Evolutionary conservation across 192 early-diverging fungal genomes (phyloP), one percentile per base, ranked within the genome.

Genomic region (Powellomyces hirtus): DNA sequence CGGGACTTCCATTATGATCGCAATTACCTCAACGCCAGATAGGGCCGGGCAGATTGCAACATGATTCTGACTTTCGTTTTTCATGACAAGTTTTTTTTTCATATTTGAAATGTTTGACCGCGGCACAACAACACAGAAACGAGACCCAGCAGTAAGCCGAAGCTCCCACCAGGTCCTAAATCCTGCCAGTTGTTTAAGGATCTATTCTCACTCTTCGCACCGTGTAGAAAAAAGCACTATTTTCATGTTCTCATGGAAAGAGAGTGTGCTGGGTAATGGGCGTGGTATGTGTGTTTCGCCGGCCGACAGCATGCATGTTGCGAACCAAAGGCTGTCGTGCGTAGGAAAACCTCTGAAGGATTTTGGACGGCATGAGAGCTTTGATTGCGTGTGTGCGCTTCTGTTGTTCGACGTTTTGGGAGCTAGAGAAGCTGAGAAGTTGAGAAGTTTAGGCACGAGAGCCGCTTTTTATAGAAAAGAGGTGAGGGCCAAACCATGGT

Each of bases 151-250:
- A 14, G 14, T 5, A 14, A 49, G n/a, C n/a, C n/a, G n/a, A n/a
- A n/a, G n/a, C n/a, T n/a, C n/a, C n/a, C n/a, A n/a, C n/a, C n/a
- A n/a, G n/a, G n/a, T n/a, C n/a, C n/a, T n/a, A 49, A 2, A 24
- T 24, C 46, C n/a, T 24, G 46, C 5, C 46, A 18, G n/a, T 24
- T 49, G n/a, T 18, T 49, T 49, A 6, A 7, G 26, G 46, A 49
- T 18, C n/a, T 49, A 18, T 5, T 16, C 5, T 49, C 4, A 49
- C 16, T 49, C n/a, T 49, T 49, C 46, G 46, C 46, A 24, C 46
- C 46, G 14, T 49, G 46, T 49, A 49, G 46, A 49, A 49, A 49
- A 49, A 49, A 49, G 46, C 46, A 49, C 46, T 42, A 18, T 49
- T 18, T 49, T 24, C 46, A 24, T 24, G 26, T 49, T 49, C 46